These are phyloP conservation scores for Nematodospora anomalae DNA, from an alignment of 1,139 yeast genomes.

Conservation along the genomic window DNA sequence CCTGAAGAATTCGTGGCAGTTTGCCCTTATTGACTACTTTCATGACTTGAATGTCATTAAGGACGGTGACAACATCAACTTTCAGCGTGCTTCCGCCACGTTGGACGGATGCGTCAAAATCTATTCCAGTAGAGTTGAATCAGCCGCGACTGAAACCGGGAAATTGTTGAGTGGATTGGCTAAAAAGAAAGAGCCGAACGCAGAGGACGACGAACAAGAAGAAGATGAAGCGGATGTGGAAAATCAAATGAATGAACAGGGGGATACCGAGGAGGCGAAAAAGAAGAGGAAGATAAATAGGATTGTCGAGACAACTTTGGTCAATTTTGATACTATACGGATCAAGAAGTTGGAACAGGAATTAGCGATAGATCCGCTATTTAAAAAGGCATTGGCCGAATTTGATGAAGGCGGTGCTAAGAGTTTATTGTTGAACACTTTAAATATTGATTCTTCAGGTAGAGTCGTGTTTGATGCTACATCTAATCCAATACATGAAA, in stretches of 20 bases:
- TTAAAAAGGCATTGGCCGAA: slow-evolving; percentile 85
- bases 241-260: slow-evolving; percentile 7
- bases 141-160: slow-evolving; percentile 90
- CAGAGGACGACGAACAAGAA: slow-evolving; percentile 17
- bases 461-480: slow-evolving; percentile 65
- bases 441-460: slow-evolving; percentile 57
- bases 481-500: slow-evolving; percentile 25
- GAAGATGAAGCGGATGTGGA: slow-evolving; percentile 19
- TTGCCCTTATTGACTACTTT: slow-evolving; percentile 85
- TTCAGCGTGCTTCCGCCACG: slow-evolving; percentile 43
- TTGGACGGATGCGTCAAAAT: slow-evolving; percentile 44
- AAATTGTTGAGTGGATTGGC: slow-evolving; percentile 75
- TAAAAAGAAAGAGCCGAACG: slow-evolving; percentile 22
- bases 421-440: slow-evolving; percentile 72
- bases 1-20: slow-evolving; percentile 64
- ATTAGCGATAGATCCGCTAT: slow-evolving; percentile 79
- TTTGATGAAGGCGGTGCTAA: slow-evolving; percentile 97
- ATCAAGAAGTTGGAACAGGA: slow-evolving; percentile 76
- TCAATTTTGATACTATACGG: slow-evolving; percentile 58
- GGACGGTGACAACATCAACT: slow-evolving; percentile 46
- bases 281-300: slow-evolving; percentile 40
- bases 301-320: slow-evolving; percentile 45
- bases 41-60: slow-evolving; percentile 47
- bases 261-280: slow-evolving; percentile 15
- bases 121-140: slow-evolving; percentile 67